Base-by-base conservation (phyloP, 176 grass and related monocot species). In the Eragrostis curvula region DNA sequence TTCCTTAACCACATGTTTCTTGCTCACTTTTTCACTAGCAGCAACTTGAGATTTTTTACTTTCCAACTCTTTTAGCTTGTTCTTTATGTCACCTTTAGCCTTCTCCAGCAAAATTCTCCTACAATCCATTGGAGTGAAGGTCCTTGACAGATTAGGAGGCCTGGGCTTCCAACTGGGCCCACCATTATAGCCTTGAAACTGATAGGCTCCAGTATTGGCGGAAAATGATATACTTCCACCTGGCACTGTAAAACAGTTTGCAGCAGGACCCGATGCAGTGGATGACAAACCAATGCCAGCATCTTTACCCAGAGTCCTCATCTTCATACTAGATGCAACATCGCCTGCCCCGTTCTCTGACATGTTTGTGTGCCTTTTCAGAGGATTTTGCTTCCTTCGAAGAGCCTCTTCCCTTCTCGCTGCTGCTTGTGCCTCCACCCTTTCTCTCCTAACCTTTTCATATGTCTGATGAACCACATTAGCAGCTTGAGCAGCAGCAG, bases 391-490 rank as follows among this genome's bases (percentile, higher is more conserved):
- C 59, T 93, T 93, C 73, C 62, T 79, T 25, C 65, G 60, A 79
- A 82, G 68, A 90, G 82, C 55, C 32, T 90, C 91, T 66, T 90
- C 88, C 82, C 57, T 85, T 90, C 69, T 86, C 56, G 80, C 78
- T 70, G 75, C 83, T 65, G 79, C 86, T 89, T 91, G 79, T 58
- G 71, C 86, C 66, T 91, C 84, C 70, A 91, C 79, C 62, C 83
- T 85, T 68, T 87, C 77, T 71, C 80, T 94, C 51, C 8, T 83
- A 48, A 88, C 88, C 76, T 88, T 88, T 71, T 88, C 74, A 15
- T 94, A 88, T n/a, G 81, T 85, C 56, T 85, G 84, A 82, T 89
- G 84, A 80, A 89, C 87, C 48, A 87, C 11, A 57, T 88, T 90
- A 50, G 88, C 85, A 76, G 91, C 88, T 79, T 87, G 90, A 80